Conservation (phyloP, 2,329 filamentous ascomycete genomes). For the Aphanoascus verrucosus region DNA sequence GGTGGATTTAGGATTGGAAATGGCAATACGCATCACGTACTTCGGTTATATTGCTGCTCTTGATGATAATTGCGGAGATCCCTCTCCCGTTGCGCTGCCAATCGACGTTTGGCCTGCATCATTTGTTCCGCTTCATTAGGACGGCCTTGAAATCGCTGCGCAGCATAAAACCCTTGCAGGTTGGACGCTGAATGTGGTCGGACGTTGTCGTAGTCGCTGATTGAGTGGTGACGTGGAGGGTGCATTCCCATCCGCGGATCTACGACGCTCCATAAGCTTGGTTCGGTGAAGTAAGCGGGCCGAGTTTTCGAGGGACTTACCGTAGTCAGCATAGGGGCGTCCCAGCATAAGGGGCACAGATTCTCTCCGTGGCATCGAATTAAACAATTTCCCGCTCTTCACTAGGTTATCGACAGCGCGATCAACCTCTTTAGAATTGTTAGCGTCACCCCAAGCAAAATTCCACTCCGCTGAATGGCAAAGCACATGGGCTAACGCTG, state of each 20-base stretch:
- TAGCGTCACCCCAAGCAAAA: not conserved
- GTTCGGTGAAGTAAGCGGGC: slow-evolving; percentile 4
- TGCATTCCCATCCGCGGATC: slow-evolving; percentile 54
- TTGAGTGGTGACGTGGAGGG: slow-evolving; percentile 67
- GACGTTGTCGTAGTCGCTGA: slow-evolving; percentile 71
- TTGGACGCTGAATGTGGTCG: slow-evolving; percentile 65
- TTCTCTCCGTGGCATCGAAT: slow-evolving; percentile 63
- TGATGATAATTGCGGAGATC: slow-evolving; percentile 99
- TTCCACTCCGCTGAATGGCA: not conserved
- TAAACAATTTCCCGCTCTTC: slow-evolving; percentile 92
- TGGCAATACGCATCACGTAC: slow-evolving; percentile 47
- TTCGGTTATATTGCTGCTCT: slow-evolving; percentile 99
- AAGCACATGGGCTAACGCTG: slow-evolving; percentile 7
- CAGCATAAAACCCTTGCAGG: slow-evolving; percentile 86
- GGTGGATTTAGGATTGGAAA: slow-evolving; percentile 20
- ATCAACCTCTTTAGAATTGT: slow-evolving; percentile 63
- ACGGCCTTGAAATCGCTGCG: slow-evolving; percentile 79
- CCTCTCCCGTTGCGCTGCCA: slow-evolving; percentile 97
- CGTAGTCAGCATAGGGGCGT: slow-evolving; percentile 49
- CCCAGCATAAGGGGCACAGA: slow-evolving; percentile 57
- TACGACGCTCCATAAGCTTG: slow-evolving; percentile 27
- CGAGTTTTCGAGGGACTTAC: slow-evolving; percentile 29
- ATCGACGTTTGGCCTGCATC: slow-evolving; percentile 97
- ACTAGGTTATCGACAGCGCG: slow-evolving; percentile 89
- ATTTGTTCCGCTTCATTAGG: slow-evolving; percentile 93